Conservation (phyloP, 768 basidiomycete species). For the Flagelloscypha sp. region DNA sequence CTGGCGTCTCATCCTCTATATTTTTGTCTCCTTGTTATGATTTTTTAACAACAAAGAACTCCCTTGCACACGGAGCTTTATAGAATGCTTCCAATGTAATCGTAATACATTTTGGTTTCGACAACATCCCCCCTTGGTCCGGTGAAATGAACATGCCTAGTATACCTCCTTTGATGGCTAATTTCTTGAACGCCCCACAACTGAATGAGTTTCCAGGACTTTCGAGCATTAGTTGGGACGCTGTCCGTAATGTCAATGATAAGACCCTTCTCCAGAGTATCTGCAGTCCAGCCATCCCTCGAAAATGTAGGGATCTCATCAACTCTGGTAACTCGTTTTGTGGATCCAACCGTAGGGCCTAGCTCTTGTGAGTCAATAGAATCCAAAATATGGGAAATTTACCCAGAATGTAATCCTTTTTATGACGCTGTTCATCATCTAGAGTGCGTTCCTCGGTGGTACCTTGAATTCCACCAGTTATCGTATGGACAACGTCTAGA, state of each 20-base stretch:
- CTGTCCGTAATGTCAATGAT: slow-evolving; percentile 14
- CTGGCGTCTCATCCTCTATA: no score
- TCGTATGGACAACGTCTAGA: slow-evolving; percentile 11
- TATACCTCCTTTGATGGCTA: slow-evolving; percentile 51
- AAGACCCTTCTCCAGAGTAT: slow-evolving; percentile 34
- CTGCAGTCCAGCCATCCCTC: slow-evolving; percentile 32
- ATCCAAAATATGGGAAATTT: no score
- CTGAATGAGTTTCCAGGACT: slow-evolving; percentile 14
- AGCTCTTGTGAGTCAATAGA: no score
- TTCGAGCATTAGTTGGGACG: not conserved
- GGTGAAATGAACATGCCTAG: slow-evolving; percentile 54
- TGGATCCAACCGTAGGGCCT: no score
- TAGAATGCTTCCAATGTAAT: no score
- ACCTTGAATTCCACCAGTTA: slow-evolving; percentile 11
- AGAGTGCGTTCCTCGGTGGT: slow-evolving; percentile 11
- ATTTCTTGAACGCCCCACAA: slow-evolving; percentile 60
- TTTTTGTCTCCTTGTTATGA: no score
- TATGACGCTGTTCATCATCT: slow-evolving; percentile 4
- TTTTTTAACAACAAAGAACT: no score
- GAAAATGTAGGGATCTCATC: no score
- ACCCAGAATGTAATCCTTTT: slow-evolving; percentile 3
- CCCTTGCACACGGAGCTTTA: no score
- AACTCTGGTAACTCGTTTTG: no score
- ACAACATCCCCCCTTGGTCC: slow-evolving; percentile 53
- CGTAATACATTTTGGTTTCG: slow-evolving; percentile 50